Base-by-base conservation (phyloP, 2,329 filamentous ascomycete genomes). In the Sclerotinia borealis region DNA sequence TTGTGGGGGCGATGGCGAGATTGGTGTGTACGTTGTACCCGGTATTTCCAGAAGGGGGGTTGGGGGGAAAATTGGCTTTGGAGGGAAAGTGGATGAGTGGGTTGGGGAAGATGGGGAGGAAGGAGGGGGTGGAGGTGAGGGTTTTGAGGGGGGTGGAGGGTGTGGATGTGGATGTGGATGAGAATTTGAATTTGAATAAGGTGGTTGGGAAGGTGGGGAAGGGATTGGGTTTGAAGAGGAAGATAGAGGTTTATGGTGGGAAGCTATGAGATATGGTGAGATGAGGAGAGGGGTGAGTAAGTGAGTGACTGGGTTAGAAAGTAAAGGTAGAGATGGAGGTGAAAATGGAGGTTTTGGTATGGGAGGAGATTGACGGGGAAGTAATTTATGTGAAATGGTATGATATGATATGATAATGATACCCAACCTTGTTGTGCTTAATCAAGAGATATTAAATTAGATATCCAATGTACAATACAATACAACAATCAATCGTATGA, bases 1-100 rank as follows among this genome's bases (percentile, higher is more conserved):
- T 70, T 54, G 65, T 75, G 37, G 73, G 73, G n/a, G 34, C n/a
- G 51, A 15, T 62, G 34, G 39, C 48, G 25, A 34, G 48, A 25
- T 51, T 45, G 29, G 10, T 61, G 17, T 54, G 48, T 34, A 37
- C 11, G 11, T 13, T 55, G n/a, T 29, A 25, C 17, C 17, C 29
- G 22, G 59, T 36, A 39, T 27, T 4, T 17, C 6, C 27, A 3
- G 4, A 8, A 5, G 11, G 13, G 1, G 13, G 15, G 19, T 5
- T 45, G 34, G 37, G 2, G 37, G 11, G 29, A 13, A n/a, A 22
- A 7, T 19, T 61, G 4, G 19, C 13, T 19, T 52, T 61, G 15
- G 7, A 52, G n/a, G 48, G 25, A 9, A 10, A 2, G 29, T 61
- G 59, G 59, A 34, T 9, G 15, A n/a, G 15, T 15, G 48, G 48